These are phyloP conservation scores for Entrophospora sp. DNA, from an alignment of 192 early-diverging fungal genomes.

Conservation along the genomic window DNA sequence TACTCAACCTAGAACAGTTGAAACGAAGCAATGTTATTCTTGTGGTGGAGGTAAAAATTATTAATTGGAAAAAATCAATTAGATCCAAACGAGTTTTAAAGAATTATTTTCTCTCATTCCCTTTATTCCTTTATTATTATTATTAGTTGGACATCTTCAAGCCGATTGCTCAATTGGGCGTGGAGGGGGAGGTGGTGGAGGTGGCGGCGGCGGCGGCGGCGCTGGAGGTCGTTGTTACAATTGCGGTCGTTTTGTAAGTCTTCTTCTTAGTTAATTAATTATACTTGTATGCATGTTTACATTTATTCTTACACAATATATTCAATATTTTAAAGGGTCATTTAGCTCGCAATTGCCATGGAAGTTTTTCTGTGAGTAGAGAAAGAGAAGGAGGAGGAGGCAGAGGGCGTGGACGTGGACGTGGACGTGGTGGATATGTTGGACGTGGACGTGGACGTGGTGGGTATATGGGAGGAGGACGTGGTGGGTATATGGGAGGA, in stretches of 20 bases:
- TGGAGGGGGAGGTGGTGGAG: constrained; percentile 17
- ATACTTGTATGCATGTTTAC: not conserved
- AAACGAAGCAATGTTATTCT: constrained; percentile 41
- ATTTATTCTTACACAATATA: too few species aligned
- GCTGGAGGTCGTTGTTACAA: constrained; percentile 32
- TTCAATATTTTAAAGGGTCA: constrained; percentile 32
- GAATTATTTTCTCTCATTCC: not conserved
- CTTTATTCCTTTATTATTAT: not conserved
- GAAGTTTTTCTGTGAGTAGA: too few species aligned
- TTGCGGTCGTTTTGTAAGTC: constrained; percentile 43
- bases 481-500: not conserved
- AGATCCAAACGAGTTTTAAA: not conserved
- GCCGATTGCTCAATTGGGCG: constrained; percentile 38
- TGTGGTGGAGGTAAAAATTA: constrained; percentile 41
- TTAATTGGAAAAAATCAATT: not conserved
- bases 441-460: not conserved
- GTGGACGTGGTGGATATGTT: constrained; percentile 20
- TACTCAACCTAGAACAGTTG: constrained; percentile 35
- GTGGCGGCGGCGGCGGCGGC: constrained; percentile 21
- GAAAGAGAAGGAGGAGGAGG: too few species aligned
- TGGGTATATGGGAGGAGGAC: too few species aligned
- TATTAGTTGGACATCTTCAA: constrained; percentile 44
- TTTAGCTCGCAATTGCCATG: constrained; percentile 39
- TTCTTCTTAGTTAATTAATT: not conserved
- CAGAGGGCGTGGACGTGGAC: too few species aligned